These are phyloP conservation scores for Hymenoscyphus albidus DNA, from an alignment of 2,329 filamentous ascomycete species.

Conservation along the genomic window DNA sequence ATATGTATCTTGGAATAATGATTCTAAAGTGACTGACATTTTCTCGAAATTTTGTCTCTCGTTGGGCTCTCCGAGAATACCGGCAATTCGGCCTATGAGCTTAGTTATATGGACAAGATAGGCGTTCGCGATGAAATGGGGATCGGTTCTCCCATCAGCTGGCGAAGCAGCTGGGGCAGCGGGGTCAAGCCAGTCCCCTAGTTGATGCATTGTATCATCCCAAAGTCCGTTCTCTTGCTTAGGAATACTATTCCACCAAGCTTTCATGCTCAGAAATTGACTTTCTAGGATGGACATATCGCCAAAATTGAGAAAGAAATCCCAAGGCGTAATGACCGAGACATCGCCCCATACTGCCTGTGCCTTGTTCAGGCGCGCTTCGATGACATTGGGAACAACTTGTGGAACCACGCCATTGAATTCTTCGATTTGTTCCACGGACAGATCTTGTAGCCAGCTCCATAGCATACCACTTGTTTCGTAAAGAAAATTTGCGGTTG, in stretches of 20 bases:
- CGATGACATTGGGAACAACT: slow-evolving; percentile 23
- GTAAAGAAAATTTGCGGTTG: slow-evolving; percentile 43
- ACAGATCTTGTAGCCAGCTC: slow-evolving; percentile 37
- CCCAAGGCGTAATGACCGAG: slow-evolving; percentile 41
- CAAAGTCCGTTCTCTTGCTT: slow-evolving; percentile 39
- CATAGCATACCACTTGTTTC: slow-evolving; percentile 36
- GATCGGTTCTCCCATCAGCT: slow-evolving; percentile 39
- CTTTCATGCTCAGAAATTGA: slow-evolving; percentile 40
- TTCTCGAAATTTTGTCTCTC: slow-evolving; percentile 28
- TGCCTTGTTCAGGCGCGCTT: slow-evolving; percentile 11
- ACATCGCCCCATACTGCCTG: slow-evolving; percentile 43
- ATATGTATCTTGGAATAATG: slow-evolving; percentile 32
- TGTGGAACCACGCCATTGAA: slow-evolving; percentile 18
- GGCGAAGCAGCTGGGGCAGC: slow-evolving; percentile 41
- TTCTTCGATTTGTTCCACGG: slow-evolving; percentile 36
- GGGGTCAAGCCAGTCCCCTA: slow-evolving; percentile 49
- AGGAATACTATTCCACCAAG: slow-evolving; percentile 40
- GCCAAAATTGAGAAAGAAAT: slow-evolving; percentile 39
- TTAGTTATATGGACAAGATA: slow-evolving; percentile 44
- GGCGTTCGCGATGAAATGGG: slow-evolving; percentile 43
- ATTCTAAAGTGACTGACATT: slow-evolving; percentile 24
- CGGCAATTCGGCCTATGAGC: slow-evolving; percentile 37
- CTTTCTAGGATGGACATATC: slow-evolving; percentile 38
- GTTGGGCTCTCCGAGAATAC: slow-evolving; percentile 27
- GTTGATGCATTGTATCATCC: slow-evolving; percentile 38